phyloP scores from a whole-genome alignment of 805 yeast genomes.

The Lipomyces yamadae region DNA sequence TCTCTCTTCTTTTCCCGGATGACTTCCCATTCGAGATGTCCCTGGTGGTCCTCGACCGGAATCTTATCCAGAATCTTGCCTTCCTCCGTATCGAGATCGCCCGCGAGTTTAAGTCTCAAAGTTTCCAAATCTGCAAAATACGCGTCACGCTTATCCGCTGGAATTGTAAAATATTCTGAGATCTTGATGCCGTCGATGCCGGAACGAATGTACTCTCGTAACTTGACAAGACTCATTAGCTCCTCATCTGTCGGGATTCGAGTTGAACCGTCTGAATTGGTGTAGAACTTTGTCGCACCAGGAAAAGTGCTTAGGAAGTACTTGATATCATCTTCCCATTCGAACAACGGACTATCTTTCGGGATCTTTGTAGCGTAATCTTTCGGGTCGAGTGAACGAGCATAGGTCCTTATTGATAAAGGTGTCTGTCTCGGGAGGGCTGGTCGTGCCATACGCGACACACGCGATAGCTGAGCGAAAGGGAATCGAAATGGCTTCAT shows the following conservation, averaged over 20 bases:
- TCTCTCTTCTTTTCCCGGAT: constrained; percentile 76
- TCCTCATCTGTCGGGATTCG: constrained; percentile 72
- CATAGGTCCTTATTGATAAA: constrained; percentile 5
- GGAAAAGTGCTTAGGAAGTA: constrained; percentile 60
- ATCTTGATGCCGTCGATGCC: constrained; percentile 7
- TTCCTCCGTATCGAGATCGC: constrained; percentile 45
- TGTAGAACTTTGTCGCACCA: constrained; percentile 66
- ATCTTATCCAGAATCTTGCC: constrained; percentile 79
- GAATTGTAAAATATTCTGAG: constrained; percentile 11
- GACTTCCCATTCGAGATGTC: constrained; percentile 77
- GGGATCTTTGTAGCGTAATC: constrained; percentile 30
- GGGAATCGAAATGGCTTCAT: constrained; percentile 6
- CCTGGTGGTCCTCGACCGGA: constrained; percentile 80
- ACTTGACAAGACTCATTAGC: constrained; percentile 71
- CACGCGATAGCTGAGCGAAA: background rate
- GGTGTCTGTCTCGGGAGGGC: constrained; percentile 5
- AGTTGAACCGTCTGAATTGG: constrained; percentile 76
- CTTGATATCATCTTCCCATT: constrained; percentile 29
- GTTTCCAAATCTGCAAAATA: background rate
- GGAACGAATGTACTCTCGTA: constrained; percentile 46
- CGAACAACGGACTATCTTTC: constrained; percentile 37
- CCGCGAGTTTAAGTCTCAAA: constrained; percentile 12
- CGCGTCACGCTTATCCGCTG: constrained; percentile 11
- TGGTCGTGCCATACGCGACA: constrained; percentile 6
- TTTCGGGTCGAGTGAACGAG: constrained; percentile 6